Base-by-base conservation (phyloP, 1,284 basidiomycete species). In the Trichosporon coremiiforme region DNA sequence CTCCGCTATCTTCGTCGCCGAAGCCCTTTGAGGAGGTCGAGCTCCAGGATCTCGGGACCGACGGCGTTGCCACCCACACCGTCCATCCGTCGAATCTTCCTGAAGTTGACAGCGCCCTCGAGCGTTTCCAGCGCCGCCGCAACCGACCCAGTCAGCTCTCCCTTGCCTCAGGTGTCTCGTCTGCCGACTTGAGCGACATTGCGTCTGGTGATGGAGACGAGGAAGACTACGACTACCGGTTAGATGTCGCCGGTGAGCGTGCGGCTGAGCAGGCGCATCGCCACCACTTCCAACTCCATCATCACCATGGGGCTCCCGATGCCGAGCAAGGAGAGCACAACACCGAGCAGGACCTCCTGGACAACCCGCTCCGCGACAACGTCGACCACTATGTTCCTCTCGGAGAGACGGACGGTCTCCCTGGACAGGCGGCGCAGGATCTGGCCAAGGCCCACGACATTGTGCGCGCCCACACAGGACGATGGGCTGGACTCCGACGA, bases 401-500 rank as follows among this genome's bases (percentile, higher is more conserved):
- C 0, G 82, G 81, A 31, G 85, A 86, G 75, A 82, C 79, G 50
- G 85, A 85, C 68, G 85, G 85, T 1, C 70, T 86, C 62, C 85
- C 15, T 68, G 81, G 4, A 75, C 78, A 8, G 71, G 71, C 68
- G 71, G 71, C 0, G 72, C 68, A 70, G 35, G 75, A 76, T 55
- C 62, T 71, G 8, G 74, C 77, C 12, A 74, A 75, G 3, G 85
- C 85, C 0, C 77, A 71, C 57, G 76, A 79, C 33, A 77, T 85
- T 29, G 84, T 86, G 33, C 75, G 83, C 35, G 78, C 77, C 0
- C 82, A 85, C 73, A 85, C 84, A 9, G 74, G 76, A 20, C 78
- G 78, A 71, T 83, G 83, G 76, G 78, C 82, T 12, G 72, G 77
- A 35, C 72, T 84, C 22, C 68, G 83, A n/a, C 72, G 79, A 22